Percentiles rank a stretch among this genome's conserved stretches.
Evolutionary conservation across 495 filamentous ascomycete species (phyloP).

Genomic region (Hyphodiscus hymeniophilus): DNA sequence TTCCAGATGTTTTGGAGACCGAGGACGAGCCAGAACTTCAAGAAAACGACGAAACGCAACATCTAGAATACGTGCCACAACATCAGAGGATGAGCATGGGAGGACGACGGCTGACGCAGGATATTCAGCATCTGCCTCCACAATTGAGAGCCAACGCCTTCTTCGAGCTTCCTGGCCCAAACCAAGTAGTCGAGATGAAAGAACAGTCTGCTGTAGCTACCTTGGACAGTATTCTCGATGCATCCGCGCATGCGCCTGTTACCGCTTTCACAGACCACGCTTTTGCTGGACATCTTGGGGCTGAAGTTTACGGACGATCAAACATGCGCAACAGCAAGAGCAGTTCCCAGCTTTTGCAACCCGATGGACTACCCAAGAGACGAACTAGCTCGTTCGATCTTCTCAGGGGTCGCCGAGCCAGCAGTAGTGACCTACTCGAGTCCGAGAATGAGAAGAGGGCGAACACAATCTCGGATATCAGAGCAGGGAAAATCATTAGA

Average conservation of each 20-base stretch:
- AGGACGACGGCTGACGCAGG: slow-evolving; percentile 21
- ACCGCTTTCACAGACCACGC: slow-evolving; percentile 92
- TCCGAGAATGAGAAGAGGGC: slow-evolving; percentile 14
- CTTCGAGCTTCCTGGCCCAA: slow-evolving; percentile 63
- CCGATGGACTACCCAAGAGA: slow-evolving; percentile 12
- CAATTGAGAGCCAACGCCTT: slow-evolving; percentile 87
- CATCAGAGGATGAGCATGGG: slow-evolving; percentile 26
- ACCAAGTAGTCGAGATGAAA: slow-evolving; percentile 55
- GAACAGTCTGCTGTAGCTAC: slow-evolving; percentile 79
- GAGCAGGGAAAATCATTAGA: slow-evolving; percentile 16
- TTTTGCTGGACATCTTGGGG: slow-evolving; percentile 63
- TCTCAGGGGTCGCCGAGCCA: slow-evolving; percentile 15
- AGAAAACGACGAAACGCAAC: slow-evolving; percentile 13
- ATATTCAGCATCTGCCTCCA: slow-evolving; percentile 51
- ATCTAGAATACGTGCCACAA: slow-evolving; percentile 19
- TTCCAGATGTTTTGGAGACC: slow-evolving; percentile 21
- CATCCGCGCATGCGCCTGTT: slow-evolving; percentile 88
- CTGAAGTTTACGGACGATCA: slow-evolving; percentile 50
- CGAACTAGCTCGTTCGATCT: slow-evolving; percentile 20
- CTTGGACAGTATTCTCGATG: slow-evolving; percentile 87
- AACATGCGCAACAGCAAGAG: slow-evolving; percentile 9
- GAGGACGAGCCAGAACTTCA: slow-evolving; percentile 6
- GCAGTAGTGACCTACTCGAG: slow-evolving; percentile 12
- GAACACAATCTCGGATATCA: slow-evolving; percentile 9
- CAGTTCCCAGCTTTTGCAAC: slow-evolving; percentile 5